These are phyloP conservation scores for Aspergillus terreus DNA, from an alignment of 2,329 filamentous ascomycete genomes.

Conservation along the genomic window DNA sequence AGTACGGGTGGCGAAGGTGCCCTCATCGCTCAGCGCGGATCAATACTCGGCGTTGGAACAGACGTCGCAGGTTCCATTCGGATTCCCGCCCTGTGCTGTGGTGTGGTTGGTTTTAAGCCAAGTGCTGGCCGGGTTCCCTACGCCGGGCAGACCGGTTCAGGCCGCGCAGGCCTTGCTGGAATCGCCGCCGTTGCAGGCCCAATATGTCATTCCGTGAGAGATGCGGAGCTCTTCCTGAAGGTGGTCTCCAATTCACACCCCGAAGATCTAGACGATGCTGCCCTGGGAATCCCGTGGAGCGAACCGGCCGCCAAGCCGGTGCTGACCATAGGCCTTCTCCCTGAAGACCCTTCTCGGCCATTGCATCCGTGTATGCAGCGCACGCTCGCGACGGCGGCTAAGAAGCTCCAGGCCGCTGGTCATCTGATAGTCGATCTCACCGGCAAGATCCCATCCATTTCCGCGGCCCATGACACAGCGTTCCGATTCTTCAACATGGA, in stretches of 20 bases:
- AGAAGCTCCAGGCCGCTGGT: slow-evolving; percentile 17
- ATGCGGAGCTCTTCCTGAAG: slow-evolving; percentile 11
- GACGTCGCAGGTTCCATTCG: slow-evolving; percentile 34
- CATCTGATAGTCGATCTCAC: slow-evolving; percentile 17
- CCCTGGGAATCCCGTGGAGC: slow-evolving; percentile 10
- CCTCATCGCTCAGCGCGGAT: slow-evolving; percentile 29
- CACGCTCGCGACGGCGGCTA: slow-evolving; percentile 6
- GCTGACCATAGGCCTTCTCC: slow-evolving; percentile 18
- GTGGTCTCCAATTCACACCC: slow-evolving; percentile 4
- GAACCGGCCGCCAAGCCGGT: not conserved
- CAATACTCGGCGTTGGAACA: slow-evolving; percentile 27
- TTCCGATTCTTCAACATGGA: slow-evolving; percentile 21
- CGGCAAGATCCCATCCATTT: slow-evolving; percentile 7
- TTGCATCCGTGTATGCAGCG: slow-evolving; percentile 22
- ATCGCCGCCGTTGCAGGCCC: slow-evolving; percentile 13
- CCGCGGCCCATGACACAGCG: slow-evolving; percentile 7
- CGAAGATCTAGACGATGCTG: slow-evolving; percentile 10
- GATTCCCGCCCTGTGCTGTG: slow-evolving; percentile 29
- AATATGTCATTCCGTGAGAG: slow-evolving; percentile 10
- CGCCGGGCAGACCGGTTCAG: slow-evolving; percentile 18
- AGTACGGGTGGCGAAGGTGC: slow-evolving; percentile 29
- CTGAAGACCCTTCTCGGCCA: slow-evolving; percentile 16
- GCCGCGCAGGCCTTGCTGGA: slow-evolving; percentile 15
- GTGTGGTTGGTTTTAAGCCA: slow-evolving; percentile 31
- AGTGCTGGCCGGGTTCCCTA: slow-evolving; percentile 24